These are phyloP conservation scores for Botrytis fabae DNA, from an alignment of 2,329 filamentous ascomycete species.

Conservation along the genomic window DNA sequence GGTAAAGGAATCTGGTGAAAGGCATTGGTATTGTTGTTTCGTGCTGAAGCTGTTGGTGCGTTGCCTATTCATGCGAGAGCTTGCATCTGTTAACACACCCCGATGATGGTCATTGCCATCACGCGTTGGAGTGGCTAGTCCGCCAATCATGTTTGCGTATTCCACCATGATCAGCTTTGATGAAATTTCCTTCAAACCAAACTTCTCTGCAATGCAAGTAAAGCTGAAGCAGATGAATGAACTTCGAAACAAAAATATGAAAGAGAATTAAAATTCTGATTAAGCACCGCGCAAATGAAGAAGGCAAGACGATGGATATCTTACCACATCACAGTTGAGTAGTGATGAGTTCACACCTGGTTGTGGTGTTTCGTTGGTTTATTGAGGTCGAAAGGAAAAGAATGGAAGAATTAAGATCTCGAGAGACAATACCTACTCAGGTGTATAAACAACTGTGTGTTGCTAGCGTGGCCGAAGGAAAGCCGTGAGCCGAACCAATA, in stretches of 20 bases:
- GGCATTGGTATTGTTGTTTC: neutral
- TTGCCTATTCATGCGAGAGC: conserved; percentile 7
- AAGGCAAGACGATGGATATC: neutral
- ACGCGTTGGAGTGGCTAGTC: neutral
- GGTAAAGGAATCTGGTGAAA: neutral
- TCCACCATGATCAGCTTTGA: neutral
- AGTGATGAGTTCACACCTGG: neutral
- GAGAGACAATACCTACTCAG: neutral
- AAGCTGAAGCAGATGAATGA: neutral
- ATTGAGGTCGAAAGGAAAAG: neutral
- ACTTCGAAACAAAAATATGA: neutral
- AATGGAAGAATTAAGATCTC: neutral
- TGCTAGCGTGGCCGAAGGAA: conserved; percentile 2
- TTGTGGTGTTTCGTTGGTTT: neutral
- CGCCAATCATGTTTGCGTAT: neutral
- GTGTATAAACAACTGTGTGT: neutral
- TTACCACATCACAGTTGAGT: neutral
- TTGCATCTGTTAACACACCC: neutral
- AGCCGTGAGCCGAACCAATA: conserved; percentile 2
- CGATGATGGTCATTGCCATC: neutral
- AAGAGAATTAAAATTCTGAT: neutral
- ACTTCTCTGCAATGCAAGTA: neutral
- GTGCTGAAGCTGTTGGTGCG: neutral
- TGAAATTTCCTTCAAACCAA: neutral
- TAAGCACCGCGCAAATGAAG: neutral